Evolutionary conservation across 306 rosid genomes (phyloP), one percentile per base, ranked within the genome.

Genomic region (Acacia confusa): DNA sequence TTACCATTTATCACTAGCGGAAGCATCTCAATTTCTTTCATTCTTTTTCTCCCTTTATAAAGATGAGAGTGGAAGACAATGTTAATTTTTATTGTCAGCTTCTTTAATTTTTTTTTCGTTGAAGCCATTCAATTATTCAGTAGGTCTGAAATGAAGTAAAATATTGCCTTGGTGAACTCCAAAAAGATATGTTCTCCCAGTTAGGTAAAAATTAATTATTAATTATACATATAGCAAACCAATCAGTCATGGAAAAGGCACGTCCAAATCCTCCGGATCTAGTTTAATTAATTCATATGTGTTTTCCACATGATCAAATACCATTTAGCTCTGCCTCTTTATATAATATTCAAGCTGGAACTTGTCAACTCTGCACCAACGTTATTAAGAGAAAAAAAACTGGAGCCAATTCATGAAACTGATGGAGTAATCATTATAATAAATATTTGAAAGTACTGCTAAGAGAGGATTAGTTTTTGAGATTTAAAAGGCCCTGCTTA

Each of bases 1-100:
- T 48, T 64, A 82, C 83, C 83, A 79, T 87, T 66, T 44, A 81
- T 81, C 85, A 79, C 60, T 60, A 68, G 86, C 57, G 53, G 11
- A 55, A n/a, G 40, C 61, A 60, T 14, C 79, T 69, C 47, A 25
- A 73, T n/a, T n/a, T 53, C 25, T 20, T 20, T 55, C 12, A 8
- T 55, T 6, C 6, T 55, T n/a, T 17, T 8, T 9, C 4, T 8
- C 25, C 63, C 28, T 55, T 55, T 55, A 7, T n/a, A 55, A n/a
- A 55, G 4, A 34, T 17, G 24, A 11, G 45, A 17, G 38, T 17
- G 44, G 53, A 50, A 68, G 77, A 28, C 27, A 43, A 75, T 63
- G 82, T 64, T 22, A 7, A 47, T 58, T 70, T 55, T 77, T 19
- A 52, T 52, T 19, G 24, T 52, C 60, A 30, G 60, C 40, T 22